Base-by-base conservation (phyloP, 345 rosid species). In the Salix arbutifolia region DNA sequence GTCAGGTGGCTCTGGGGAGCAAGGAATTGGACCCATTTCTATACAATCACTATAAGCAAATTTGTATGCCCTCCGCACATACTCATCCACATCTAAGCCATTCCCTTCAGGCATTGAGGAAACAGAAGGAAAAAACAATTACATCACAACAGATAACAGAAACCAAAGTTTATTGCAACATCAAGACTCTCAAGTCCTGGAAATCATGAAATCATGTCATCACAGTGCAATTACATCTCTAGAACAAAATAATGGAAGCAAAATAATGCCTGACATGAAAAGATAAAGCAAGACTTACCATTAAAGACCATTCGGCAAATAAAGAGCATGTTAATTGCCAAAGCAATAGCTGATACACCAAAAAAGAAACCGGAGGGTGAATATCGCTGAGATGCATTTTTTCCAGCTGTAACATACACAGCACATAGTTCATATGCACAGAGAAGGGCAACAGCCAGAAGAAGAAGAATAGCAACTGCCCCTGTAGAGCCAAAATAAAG, bases 321-420 rank as follows among this genome's bases (percentile, higher is more conserved):
- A 84, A 96, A 96, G 71, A 96, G 97, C 99, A 96, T 96, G 84
- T 96, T 96, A 87, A 91, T 88, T 65, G 99, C 99, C 87, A 96
- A 84, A 67, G 98, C 94, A 73, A 94, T 94, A 70, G 99, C 99
- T 17, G 99, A 94, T 68, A 96, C 97, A 74, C 99, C 99, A 73
- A 96, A 96, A 84, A 96, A 94, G 90, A 96, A 94, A 76, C 99
- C 99, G 70, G 98, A 96, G 56, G 97, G 94, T 70, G 99, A 96
- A 87, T 94, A 96, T 52, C 87, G 90, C 86, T 90, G 91, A 23
- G 99, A 92, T 73, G 98, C 97, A 83, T 84, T 86, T 19, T 86
- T 87, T 76, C 98, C 91, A 78, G 97, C 94, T 35, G 97, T 94
- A 67, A 96, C 97, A 85, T 96, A 96, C 67, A 96, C 97, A 81